phyloP scores from a whole-genome alignment of 345 rosid genomes.

The Abelmoschus esculentus region DNA sequence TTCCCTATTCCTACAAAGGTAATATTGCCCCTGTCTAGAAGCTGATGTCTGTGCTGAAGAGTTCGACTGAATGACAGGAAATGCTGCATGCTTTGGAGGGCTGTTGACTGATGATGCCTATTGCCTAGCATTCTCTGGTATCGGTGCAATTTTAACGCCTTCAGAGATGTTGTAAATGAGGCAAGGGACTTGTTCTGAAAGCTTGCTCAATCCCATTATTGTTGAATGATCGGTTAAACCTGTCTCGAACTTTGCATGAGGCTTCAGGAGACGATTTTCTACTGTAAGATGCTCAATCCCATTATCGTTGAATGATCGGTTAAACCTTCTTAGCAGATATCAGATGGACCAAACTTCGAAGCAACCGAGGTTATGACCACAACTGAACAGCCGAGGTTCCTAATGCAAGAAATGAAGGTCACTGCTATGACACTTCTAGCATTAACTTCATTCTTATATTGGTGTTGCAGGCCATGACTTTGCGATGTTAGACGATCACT shows the following conservation, averaged over 20 bases:
- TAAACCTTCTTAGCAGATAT: background rate
- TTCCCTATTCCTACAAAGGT: background rate
- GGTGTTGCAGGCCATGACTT: constrained; percentile 16
- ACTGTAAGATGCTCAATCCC: constrained; percentile 9
- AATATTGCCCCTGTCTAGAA: no score
- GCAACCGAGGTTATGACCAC: constrained; percentile 3
- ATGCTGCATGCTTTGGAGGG: constrained; percentile 16
- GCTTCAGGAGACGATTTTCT: constrained; percentile 5
- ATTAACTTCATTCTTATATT: constrained; percentile 8
- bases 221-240: no score
- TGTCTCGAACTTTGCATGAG: constrained; percentile 5
- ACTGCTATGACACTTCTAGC: background rate
- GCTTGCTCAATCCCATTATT: no score
- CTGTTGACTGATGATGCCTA: constrained; percentile 6
- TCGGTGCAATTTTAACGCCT: constrained; percentile 15
- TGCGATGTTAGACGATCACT: background rate
- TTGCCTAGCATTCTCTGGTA: constrained; percentile 11
- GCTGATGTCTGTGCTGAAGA: constrained; percentile 12
- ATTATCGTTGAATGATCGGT: background rate
- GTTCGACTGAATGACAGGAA: constrained; percentile 10
- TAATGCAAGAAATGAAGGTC: constrained; percentile 6
- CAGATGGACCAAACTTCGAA: background rate
- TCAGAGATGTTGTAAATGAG: constrained; percentile 9
- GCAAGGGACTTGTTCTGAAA: constrained; percentile 10
- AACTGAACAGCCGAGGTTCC: constrained; percentile 7